A percentile compares a stretch with the other conserved stretches of the same genome.
Conservation (phyloP, 352 stramenopile species). For the Nothophytophthora sp. region DNA sequence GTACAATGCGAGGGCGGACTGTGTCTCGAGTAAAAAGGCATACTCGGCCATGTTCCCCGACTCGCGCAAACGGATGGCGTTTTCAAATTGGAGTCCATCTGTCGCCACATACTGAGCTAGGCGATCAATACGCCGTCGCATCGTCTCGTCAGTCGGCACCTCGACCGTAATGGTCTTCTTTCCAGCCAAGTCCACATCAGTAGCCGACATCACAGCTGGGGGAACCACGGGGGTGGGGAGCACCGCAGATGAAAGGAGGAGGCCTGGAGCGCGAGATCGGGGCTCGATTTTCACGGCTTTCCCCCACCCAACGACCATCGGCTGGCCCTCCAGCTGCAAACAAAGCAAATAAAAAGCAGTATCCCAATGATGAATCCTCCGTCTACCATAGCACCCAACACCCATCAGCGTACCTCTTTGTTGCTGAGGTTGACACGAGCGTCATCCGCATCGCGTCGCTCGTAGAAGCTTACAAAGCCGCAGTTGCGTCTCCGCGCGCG, state of each 20-base stretch:
- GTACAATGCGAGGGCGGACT: constrained; percentile 44
- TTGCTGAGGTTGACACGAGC: constrained; percentile 69
- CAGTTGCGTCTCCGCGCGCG: constrained; percentile 87
- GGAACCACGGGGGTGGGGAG: constrained; percentile 5
- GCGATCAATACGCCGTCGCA: constrained; percentile 40
- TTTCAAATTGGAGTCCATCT: constrained; percentile 71
- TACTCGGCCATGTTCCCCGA: constrained; percentile 42
- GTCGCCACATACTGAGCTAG: constrained; percentile 65
- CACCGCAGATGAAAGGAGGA: constrained; percentile 9
- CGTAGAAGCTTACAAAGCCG: constrained; percentile 96
- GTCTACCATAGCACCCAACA: too few relatives aligned
- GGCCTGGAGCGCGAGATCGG: constrained; percentile 9
- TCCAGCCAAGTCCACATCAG: not conserved
- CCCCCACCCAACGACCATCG: constrained; percentile 79
- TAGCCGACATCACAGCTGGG: not conserved
- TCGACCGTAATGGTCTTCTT: constrained; percentile 38
- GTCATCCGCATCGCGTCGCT: constrained; percentile 81
- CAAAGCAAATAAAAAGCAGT: too few relatives aligned
- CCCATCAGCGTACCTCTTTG: constrained; percentile 53
- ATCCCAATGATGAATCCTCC: too few relatives aligned
- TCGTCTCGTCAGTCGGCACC: constrained; percentile 30
- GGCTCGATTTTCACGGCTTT: constrained; percentile 81
- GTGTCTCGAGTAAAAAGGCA: constrained; percentile 50
- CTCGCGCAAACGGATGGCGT: constrained; percentile 52
- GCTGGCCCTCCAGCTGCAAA: constrained; percentile 69